Evolutionary conservation across 345 rosid genomes (phyloP).

Genomic region (Pistacia atlantica): DNA sequence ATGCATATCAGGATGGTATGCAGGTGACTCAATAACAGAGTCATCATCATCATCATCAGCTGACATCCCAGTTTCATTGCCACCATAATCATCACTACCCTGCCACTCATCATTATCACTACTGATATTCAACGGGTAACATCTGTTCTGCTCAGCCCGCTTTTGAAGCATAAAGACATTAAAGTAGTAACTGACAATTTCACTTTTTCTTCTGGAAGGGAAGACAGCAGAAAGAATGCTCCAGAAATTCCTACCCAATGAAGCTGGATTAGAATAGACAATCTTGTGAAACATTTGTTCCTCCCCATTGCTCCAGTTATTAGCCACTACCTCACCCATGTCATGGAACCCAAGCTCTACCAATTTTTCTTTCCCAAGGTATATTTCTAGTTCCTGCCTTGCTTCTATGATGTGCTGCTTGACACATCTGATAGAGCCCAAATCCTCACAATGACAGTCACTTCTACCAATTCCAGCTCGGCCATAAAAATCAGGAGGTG

Average conservation of each 20-base stretch:
- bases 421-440: slow-evolving; percentile 61
- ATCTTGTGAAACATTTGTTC: slow-evolving; percentile 54
- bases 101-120: slow-evolving; percentile 89
- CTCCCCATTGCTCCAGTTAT: slow-evolving; percentile 72
- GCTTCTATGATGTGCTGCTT: slow-evolving; percentile 66
- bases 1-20: slow-evolving; percentile 19
- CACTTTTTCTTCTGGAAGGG: slow-evolving; percentile 53
- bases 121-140: slow-evolving; percentile 46
- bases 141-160: slow-evolving; percentile 77
- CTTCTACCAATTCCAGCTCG: slow-evolving; percentile 46
- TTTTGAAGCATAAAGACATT: slow-evolving; percentile 71
- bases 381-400: slow-evolving; percentile 40
- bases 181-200: slow-evolving; percentile 82
- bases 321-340: slow-evolving; percentile 74
- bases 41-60: slow-evolving; percentile 28
- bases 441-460: slow-evolving; percentile 59
- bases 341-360: slow-evolving; percentile 60
- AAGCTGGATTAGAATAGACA: slow-evolving; percentile 57
- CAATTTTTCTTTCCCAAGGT: slow-evolving; percentile 52
- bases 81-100: slow-evolving; percentile 31
- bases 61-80: slow-evolving; percentile 17
- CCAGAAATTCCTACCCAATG: slow-evolving; percentile 70
- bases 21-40: slow-evolving; percentile 42
- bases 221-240: slow-evolving; percentile 44
- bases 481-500: slow-evolving; percentile 14